These are phyloP conservation scores for Trichopus zeylanicus DNA, from an alignment of 116 monocot species.

Conservation along the genomic window DNA sequence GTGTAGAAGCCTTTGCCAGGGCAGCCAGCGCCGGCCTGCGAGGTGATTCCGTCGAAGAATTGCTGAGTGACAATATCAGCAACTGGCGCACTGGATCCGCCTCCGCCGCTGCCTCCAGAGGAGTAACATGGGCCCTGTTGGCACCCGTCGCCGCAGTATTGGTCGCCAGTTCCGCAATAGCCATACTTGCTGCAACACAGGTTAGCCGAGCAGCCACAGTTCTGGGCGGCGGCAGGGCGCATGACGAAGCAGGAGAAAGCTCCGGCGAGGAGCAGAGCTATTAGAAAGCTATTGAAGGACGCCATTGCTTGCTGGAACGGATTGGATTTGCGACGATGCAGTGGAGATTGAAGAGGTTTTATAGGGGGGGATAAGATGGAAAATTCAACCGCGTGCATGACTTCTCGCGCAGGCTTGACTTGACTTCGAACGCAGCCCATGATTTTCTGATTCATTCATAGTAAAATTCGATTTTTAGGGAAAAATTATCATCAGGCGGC, in stretches of 20 bases:
- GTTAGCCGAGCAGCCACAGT: conserved; percentile 3
- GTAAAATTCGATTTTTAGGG: too few relatives aligned
- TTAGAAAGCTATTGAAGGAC: not conserved
- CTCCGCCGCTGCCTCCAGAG: not conserved
- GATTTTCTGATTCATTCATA: too few relatives aligned
- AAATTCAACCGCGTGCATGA: too few relatives aligned
- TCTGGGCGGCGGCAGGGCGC: not conserved
- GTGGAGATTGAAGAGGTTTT: too few relatives aligned
- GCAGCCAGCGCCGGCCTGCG: conserved; percentile 6
- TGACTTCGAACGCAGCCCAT: too few relatives aligned
- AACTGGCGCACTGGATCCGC: not conserved
- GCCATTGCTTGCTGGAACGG: not conserved
- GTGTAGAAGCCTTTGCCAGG: conserved; percentile 36
- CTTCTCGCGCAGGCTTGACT: too few relatives aligned
- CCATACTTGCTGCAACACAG: conserved; percentile 10
- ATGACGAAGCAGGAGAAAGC: not conserved
- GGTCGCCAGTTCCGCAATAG: not conserved
- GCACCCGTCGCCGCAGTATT: conserved; percentile 8
- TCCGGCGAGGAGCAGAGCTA: not conserved
- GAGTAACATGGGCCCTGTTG: conserved; percentile 4
- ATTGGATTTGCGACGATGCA: too few relatives aligned
- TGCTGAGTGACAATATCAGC: not conserved
- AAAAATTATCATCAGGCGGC: too few relatives aligned
- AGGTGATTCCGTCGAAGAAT: conserved; percentile 4
- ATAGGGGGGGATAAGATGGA: too few relatives aligned